Evolutionary conservation across 1,284 basidiomycete species (phyloP).

Genomic region (Apiotrichum laibachii): DNA sequence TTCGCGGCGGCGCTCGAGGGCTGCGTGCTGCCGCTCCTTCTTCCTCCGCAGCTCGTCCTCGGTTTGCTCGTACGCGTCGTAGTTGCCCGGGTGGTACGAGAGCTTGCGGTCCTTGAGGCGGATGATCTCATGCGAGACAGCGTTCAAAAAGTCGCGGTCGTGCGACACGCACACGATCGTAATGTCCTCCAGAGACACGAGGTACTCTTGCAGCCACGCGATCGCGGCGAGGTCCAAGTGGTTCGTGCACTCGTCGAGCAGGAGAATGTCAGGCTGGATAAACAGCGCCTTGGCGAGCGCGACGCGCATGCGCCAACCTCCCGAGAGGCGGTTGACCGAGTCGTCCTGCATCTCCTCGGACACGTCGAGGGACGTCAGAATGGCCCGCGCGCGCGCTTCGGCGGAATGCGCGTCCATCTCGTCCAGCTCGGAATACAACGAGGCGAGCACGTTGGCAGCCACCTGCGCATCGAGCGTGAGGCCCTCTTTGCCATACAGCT

Average conservation of each 20-base stretch:
- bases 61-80: slow-evolving; percentile 22
- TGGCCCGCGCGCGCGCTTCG: slow-evolving; percentile 59
- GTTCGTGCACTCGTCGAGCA: slow-evolving; percentile 54
- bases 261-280: slow-evolving; percentile 52
- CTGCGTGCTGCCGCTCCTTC: slow-evolving; percentile 58
- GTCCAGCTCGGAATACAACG: slow-evolving; percentile 36
- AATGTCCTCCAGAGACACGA: slow-evolving; percentile 51
- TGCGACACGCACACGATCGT: slow-evolving; percentile 64
- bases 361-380: slow-evolving; percentile 63
- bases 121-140: slow-evolving; percentile 65
- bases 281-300: slow-evolving; percentile 54
- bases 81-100: slow-evolving; percentile 50
- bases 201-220: slow-evolving; percentile 58
- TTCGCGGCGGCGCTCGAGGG: slow-evolving; percentile 59
- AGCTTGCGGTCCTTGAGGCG: slow-evolving; percentile 61
- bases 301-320: slow-evolving; percentile 68
- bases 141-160: slow-evolving; percentile 67
- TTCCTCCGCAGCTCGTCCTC: slow-evolving; percentile 48
- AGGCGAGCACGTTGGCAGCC: slow-evolving; percentile 64
- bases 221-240: slow-evolving; percentile 52
- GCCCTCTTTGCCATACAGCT: slow-evolving; percentile 4
- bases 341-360: slow-evolving; percentile 56
- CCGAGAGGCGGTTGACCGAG: slow-evolving; percentile 59
- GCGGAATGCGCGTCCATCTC: slow-evolving; percentile 54
- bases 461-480: slow-evolving; percentile 3